Base-by-base conservation (phyloP, 78 protist genomes). In the Chrysochromulina parva region DNA sequence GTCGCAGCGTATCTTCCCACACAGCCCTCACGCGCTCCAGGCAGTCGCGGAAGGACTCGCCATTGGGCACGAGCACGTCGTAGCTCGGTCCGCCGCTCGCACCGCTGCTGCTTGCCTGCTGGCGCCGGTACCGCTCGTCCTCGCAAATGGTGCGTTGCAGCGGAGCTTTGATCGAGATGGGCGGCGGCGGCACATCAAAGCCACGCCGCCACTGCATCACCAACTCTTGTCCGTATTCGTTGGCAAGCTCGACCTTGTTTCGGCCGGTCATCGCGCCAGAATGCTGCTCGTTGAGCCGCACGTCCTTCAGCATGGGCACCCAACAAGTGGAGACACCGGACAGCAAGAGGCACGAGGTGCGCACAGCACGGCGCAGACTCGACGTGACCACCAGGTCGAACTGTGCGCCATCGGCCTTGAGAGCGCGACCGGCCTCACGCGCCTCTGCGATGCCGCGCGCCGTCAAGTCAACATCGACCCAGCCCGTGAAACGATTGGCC, bases 271-370 rank as follows among this genome's bases (percentile, higher is more conserved):
- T 95, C 19, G 93, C 96, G 89, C 98, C 98, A 57, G 96, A 96
- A 93, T 92, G 93, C 57, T 98, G 92, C 96, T 97, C 99, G 94
- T 97, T 97, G 62, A 97, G 93, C 50, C 97, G 90, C 97, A 96
- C 96, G 80, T 78, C 52, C 54, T 88, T 69, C n/a, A 14, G 57
- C 48, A 96, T 96, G 11, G 97, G 98, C 16, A 96, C 60, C 59
- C 85, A 93, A 48, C 16, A 28, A 6, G 11, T 62, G 88, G 92
- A 94, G 28, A 94, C 16, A 67, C 76, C 97, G 59, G 95, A 96
- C 9, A 97, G 89, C 1, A 90, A 17, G 26, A 93, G 85, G 71
- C 87, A 85, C n/a, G 90, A 50, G 0, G 99, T 97, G 80, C 89
- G 74, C 76, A 96, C 94, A 20, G 99, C 97, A 54, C 99, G 94